Base-by-base conservation (phyloP, 495 filamentous ascomycete species). In the Lepraria neglecta region DNA sequence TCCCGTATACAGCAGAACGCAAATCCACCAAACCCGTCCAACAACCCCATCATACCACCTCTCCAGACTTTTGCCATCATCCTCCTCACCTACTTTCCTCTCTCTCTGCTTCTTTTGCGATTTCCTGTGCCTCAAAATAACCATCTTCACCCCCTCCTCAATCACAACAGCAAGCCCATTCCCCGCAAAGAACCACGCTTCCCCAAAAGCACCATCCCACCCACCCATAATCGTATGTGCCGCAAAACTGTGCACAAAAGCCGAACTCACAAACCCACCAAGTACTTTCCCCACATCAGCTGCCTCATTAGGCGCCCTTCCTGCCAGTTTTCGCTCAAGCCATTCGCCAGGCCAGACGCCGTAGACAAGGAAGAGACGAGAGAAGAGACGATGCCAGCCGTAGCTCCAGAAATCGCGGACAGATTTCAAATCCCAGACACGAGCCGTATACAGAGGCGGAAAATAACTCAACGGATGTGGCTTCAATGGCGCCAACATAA, bases 381-480 rank as follows among this genome's bases (percentile, higher is more conserved):
- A 69, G 47, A 69, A 69, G 2, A 69, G 56, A 9, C 64, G 64
- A 55, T 69, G 67, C 67, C 67, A 69, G 12, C 67, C 67, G 38
- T 69, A 69, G 35, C 67, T 67, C 67, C 64, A 69, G 30, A 69
- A 69, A 11, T n/a, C 50, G 40, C 67, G 30, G 9, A 69, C 58
- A 9, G 47, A 54, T 7, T 30, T 58, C 19, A 69, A 38, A 7
- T 67, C 62, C 67, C 67, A 69, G 19, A 69, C 35, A 27, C 62
- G 45, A 30, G 44, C 53, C 30, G 67, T 65, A 57, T 69, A 69
- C 35, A 69, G 44, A 3, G 64, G 64, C 19, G 67, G 67, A 19
- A 66, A 69, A 55, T 67, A 67, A 12, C 56, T 58, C n/a, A 69
- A 44, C 3, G 67, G 67, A 65, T 67, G 64, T n/a, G 67, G 67